These are phyloP conservation scores for Mycena belliarum DNA, from an alignment of 768 basidiomycete genomes.

Conservation along the genomic window DNA sequence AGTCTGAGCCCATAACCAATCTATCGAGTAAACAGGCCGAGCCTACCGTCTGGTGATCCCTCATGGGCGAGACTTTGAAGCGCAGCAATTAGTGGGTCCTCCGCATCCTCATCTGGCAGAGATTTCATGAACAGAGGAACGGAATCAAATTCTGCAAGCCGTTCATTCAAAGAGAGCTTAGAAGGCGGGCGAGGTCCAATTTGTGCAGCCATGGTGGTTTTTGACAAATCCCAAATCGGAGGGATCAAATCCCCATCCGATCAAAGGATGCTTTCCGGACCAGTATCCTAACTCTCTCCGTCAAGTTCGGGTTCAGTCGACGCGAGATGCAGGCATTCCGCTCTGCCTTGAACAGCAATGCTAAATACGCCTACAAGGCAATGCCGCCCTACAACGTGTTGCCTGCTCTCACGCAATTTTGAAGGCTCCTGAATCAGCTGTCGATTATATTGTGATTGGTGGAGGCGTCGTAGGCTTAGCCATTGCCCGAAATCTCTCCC, in stretches of 20 bases:
- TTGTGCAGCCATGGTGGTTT: constrained; percentile 2
- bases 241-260: too few species aligned
- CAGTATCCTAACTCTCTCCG: too few species aligned
- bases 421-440: constrained; percentile 64
- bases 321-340: constrained; percentile 14
- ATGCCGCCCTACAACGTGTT: not conserved
- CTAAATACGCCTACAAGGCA: constrained; percentile 17
- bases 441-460: constrained; percentile 88
- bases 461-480: constrained; percentile 90
- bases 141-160: constrained; percentile 54
- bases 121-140: constrained; percentile 93
- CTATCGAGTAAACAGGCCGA: constrained; percentile 19
- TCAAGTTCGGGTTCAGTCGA: too few species aligned
- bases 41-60: constrained; percentile 91
- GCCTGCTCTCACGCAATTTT: not conserved
- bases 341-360: constrained; percentile 14
- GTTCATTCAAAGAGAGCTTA: constrained; percentile 36
- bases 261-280: too few species aligned
- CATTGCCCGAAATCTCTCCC: constrained; percentile 72
- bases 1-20: not conserved
- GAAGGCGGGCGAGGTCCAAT: constrained; percentile 39
- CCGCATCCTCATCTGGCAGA: constrained; percentile 68
- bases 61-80: constrained; percentile 86
- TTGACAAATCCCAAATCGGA: not conserved
- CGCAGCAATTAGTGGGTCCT: constrained; percentile 73